Base-by-base conservation (phyloP, 176 grass and related monocot genomes). In the Aechmea fasciata region DNA sequence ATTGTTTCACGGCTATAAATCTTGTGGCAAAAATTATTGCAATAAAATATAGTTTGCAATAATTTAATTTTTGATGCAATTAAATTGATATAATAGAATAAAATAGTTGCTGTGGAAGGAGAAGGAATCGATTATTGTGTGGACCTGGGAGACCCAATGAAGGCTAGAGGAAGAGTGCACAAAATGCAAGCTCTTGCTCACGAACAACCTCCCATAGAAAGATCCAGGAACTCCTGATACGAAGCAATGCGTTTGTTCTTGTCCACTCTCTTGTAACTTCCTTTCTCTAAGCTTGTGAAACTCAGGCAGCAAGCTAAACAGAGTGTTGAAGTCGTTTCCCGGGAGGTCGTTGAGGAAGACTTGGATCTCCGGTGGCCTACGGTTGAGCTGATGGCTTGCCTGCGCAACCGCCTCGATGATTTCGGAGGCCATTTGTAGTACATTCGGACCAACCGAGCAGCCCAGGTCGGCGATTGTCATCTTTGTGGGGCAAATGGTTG, bases 191-290 rank as follows among this genome's bases (percentile, higher is more conserved):
- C 79, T 87, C 0, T 50, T 77, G 1, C 33, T 65, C 0, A 77
- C 65, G 67, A 87, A 87, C 52, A 87, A 6, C 18, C 84, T 69
- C 19, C 26, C 75, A 48, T 87, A 72, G 79, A 87, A 87, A 19
- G 79, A 78, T 0, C 84, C 79, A 4, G 79, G 75, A 41, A 80
- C 80, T 0, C 47, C 75, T 3, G 79, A 76, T 8, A 87, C 13
- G 52, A 82, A 65, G 48, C 75, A 78, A 17, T 49, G 71, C 25
- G 3, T 26, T 20, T n/a, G 33, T 41, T 41, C 20, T 10, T 54
- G 17, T 2, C 25, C 48, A 50, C 20, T 47, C 15, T 13, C 47
- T 49, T 50, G 5, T 0, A 11, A 14, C 51, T 29, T 3, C 14
- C 20, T 23, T 57, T 57, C 54, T 57, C 18, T 7, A 15, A 57